phyloP scores from a whole-genome alignment of 2,329 filamentous ascomycete species.

The Cercospora beticola region DNA sequence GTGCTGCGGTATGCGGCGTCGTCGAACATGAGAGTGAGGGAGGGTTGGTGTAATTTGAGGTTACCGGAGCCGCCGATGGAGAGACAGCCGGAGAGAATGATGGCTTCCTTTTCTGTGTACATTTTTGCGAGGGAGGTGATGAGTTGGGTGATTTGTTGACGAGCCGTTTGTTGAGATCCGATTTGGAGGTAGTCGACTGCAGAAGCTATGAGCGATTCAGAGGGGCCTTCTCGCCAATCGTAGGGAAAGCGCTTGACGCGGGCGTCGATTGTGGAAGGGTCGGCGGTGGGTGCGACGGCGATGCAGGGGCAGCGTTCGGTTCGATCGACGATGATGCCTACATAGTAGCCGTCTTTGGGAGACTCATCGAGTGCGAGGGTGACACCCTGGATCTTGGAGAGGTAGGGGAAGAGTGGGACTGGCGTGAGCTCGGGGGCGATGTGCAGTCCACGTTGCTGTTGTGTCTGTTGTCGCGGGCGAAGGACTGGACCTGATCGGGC shows the following conservation, averaged over 20 bases:
- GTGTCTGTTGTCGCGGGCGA: slow-evolving; percentile 9
- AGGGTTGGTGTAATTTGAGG: slow-evolving; percentile 50
- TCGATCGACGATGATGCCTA: slow-evolving; percentile 67
- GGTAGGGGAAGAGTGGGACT: slow-evolving; percentile 32
- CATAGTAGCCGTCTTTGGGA: slow-evolving; percentile 42
- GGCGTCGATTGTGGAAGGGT: slow-evolving; percentile 45
- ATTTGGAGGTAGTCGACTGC: slow-evolving; percentile 57
- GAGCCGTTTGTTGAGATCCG: slow-evolving; percentile 45
- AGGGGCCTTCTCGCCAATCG: slow-evolving; percentile 53
- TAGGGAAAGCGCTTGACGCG: slow-evolving; percentile 61
- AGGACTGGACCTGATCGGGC: slow-evolving; percentile 19
- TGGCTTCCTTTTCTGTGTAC: slow-evolving; percentile 65
- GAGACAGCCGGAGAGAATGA: slow-evolving; percentile 57
- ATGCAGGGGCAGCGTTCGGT: slow-evolving; percentile 63
- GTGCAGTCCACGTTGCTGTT: slow-evolving; percentile 31
- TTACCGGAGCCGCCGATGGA: slow-evolving; percentile 42
- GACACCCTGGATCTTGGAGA: slow-evolving; percentile 31
- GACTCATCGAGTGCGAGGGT: slow-evolving; percentile 28
- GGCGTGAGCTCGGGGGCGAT: slow-evolving; percentile 31
- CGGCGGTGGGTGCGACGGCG: slow-evolving; percentile 56
- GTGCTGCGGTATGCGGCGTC: slow-evolving; percentile 66
- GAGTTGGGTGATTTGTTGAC: slow-evolving; percentile 46
- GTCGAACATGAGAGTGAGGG: slow-evolving; percentile 65
- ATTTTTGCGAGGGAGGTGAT: slow-evolving; percentile 58
- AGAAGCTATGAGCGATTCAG: slow-evolving; percentile 41